Evolutionary conservation across 2,329 filamentous ascomycete species (phyloP).

Genomic region (Trichoderma citrinoviride): DNA sequence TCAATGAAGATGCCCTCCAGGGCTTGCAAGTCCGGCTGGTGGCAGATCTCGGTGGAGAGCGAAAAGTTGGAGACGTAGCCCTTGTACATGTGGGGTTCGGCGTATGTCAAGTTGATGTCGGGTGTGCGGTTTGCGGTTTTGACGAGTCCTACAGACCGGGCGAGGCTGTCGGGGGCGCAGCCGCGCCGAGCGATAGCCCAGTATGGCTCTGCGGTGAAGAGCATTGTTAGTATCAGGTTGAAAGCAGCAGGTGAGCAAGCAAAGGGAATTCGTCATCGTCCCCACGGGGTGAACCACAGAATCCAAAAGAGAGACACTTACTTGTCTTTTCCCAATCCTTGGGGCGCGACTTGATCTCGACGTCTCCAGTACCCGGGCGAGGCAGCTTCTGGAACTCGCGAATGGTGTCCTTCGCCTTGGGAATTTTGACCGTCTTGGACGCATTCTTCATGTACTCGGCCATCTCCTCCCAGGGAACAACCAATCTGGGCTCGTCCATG

Average conservation of each 20-base stretch:
- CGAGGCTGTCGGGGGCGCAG: constrained; percentile 61
- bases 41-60: constrained; percentile 60
- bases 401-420: constrained; percentile 44
- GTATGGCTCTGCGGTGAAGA: constrained; percentile 44
- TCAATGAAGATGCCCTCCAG: constrained; percentile 65
- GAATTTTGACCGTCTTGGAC: constrained; percentile 45
- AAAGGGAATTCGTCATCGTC: neutral
- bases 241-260: neutral
- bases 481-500: constrained; percentile 64
- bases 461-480: constrained; percentile 63
- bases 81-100: constrained; percentile 49
- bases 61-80: constrained; percentile 64
- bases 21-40: constrained; percentile 61
- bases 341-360: constrained; percentile 35
- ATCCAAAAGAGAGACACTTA: neutral
- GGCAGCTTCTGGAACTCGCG: constrained; percentile 45
- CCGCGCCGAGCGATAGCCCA: constrained; percentile 58
- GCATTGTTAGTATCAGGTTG: neutral
- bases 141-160: constrained; percentile 48
- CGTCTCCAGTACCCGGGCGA: constrained; percentile 36
- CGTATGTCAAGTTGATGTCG: constrained; percentile 44
- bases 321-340: constrained; percentile 52
- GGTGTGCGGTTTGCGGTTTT: constrained; percentile 46
- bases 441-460: constrained; percentile 53
- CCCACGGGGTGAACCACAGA: neutral